Evolutionary conservation across 768 basidiomycete genomes (phyloP).

Genomic region (Hirschioporus abietinus): DNA sequence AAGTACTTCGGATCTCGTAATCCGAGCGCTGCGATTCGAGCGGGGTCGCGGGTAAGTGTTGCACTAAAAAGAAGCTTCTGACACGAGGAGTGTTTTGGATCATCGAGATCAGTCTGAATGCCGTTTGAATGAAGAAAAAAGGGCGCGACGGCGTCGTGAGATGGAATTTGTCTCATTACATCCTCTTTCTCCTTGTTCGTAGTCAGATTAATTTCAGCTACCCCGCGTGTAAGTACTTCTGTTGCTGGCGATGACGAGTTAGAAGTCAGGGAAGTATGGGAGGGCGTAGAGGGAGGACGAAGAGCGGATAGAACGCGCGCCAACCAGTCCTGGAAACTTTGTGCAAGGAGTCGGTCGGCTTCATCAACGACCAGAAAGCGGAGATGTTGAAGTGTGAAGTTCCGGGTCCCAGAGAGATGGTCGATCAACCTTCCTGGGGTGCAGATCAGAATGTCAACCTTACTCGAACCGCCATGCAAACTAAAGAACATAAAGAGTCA

Average conservation of each 20-base stretch:
- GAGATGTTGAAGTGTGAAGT: constrained; percentile 90
- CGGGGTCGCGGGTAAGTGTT: constrained; percentile 89
- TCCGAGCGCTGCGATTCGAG: constrained; percentile 81
- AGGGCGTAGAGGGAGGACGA: constrained; percentile 37
- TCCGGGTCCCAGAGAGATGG: constrained; percentile 81
- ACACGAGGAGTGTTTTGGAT: constrained; percentile 60
- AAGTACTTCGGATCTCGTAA: constrained; percentile 83
- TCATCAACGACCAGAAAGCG: constrained; percentile 98
- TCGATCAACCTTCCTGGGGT: constrained; percentile 96
- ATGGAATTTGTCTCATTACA: constrained; percentile 14
- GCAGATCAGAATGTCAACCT: constrained; percentile 89
- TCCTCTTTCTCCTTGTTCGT: neutral
- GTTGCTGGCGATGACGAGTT: neutral
- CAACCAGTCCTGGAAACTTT: constrained; percentile 96
- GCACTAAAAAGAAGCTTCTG: constrained; percentile 97
- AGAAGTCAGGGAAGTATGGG: constrained; percentile 11
- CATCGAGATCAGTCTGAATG: constrained; percentile 47
- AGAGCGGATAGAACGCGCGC: constrained; percentile 77
- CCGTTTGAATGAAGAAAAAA: constrained; percentile 42
- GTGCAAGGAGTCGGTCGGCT: constrained; percentile 91
- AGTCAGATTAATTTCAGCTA: neutral
- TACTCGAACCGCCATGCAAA: constrained; percentile 80
- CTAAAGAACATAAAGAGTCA: constrained; percentile 31
- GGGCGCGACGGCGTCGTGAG: constrained; percentile 59
- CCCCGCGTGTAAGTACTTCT: neutral